These are phyloP conservation scores for Sergeia podlipaevii DNA, from an alignment of 208 protist species.

Conservation along the genomic window DNA sequence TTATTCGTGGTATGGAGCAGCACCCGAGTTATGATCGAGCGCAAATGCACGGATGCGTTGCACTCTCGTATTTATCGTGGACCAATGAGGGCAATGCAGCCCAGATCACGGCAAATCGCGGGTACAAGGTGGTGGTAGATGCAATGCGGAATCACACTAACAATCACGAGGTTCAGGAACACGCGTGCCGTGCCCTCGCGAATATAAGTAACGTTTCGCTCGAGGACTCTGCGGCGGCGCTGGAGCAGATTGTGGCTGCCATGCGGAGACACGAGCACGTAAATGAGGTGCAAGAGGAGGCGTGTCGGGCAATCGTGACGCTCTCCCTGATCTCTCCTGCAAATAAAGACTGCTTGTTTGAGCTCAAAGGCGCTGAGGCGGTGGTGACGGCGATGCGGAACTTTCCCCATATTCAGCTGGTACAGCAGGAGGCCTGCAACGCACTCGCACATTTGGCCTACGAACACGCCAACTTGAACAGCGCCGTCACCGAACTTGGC, in stretches of 20 bases:
- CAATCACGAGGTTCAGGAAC: constrained; percentile 89
- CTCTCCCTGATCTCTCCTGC: constrained; percentile 74
- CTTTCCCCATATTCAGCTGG: constrained; percentile 66
- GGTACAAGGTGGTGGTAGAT: constrained; percentile 80
- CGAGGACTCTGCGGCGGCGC: constrained; percentile 45
- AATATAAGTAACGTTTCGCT: constrained; percentile 77
- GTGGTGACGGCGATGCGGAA: constrained; percentile 75
- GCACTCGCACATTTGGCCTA: constrained; percentile 90
- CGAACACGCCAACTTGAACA: constrained; percentile 82
- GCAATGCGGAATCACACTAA: constrained; percentile 86
- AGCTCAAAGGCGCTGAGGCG: constrained; percentile 62
- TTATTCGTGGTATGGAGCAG: constrained; percentile 84
- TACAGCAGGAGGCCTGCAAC: constrained; percentile 91
- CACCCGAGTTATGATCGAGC: constrained; percentile 84
- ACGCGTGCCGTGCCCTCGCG: constrained; percentile 82
- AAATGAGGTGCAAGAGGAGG: constrained; percentile 88
- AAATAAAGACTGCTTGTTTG: constrained; percentile 83
- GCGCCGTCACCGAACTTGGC: constrained; percentile 63
- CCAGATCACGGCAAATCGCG: constrained; percentile 71
- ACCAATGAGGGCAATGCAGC: constrained; percentile 81
- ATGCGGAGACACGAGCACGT: constrained; percentile 78
- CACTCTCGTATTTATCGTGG: constrained; percentile 90
- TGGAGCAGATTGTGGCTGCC: constrained; percentile 79
- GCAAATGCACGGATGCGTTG: constrained; percentile 90
- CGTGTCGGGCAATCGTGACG: constrained; percentile 87